Percentiles rank a stretch among this genome's conserved stretches.
Conservation (phyloP, 805 yeast species). For the Saccharomyces jurei region DNA sequence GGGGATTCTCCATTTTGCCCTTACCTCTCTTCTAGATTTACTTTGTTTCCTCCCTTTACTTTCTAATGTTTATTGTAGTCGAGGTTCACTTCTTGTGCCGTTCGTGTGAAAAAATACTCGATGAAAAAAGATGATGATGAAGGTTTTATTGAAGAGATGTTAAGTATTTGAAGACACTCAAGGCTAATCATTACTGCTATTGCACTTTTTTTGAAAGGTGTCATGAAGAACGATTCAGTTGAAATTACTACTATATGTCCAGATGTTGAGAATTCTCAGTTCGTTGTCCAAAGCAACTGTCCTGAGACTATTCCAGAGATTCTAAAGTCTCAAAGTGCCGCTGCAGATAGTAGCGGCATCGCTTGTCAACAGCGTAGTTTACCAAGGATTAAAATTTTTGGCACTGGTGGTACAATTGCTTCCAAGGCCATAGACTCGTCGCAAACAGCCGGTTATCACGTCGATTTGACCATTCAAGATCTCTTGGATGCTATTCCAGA, state of each 20-base stretch:
- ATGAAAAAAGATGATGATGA: neutral
- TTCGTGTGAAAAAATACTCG: neutral
- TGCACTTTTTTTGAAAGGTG: neutral
- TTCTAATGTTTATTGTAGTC: neutral
- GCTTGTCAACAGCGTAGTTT: slow-evolving; percentile 10
- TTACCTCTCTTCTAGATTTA: neutral
- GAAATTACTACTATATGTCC: slow-evolving; percentile 30
- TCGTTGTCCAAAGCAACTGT: slow-evolving; percentile 16
- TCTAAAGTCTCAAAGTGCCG: slow-evolving; percentile 2
- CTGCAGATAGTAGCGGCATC: slow-evolving; percentile 3
- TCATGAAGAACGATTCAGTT: slow-evolving; percentile 23
- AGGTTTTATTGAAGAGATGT: neutral
- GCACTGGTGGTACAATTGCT: slow-evolving; percentile 56
- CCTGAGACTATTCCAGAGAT: neutral
- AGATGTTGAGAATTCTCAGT: slow-evolving; percentile 27
- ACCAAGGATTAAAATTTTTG: slow-evolving; percentile 41
- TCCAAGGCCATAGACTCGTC: slow-evolving; percentile 41
- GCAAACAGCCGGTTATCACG: slow-evolving; percentile 47
- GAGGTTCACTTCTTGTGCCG: neutral
- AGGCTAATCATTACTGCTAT: neutral
- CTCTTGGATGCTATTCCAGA: slow-evolving; percentile 49
- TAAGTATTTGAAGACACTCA: neutral
- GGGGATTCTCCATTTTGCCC: slow-evolving; percentile 68
- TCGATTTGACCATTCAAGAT: slow-evolving; percentile 45
- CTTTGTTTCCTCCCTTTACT: neutral